Evolutionary conservation across 1,284 basidiomycete species (phyloP), one percentile per base, ranked within the genome.

Genomic region (Rhodotorula sp.): DNA sequence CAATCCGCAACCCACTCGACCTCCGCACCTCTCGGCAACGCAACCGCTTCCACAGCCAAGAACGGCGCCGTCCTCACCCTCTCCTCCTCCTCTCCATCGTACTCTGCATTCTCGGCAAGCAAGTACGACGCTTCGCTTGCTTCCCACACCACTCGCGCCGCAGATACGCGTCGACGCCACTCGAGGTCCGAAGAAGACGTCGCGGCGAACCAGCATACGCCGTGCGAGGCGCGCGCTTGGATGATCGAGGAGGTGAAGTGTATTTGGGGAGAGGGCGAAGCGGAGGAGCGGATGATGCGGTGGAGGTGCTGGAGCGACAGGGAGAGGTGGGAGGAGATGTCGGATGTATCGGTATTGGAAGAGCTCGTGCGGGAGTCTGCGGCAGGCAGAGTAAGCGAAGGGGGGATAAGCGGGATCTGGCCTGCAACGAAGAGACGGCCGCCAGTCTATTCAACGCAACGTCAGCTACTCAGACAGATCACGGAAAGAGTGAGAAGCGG

Each of bases 381-480:
- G 0, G 83, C 81, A 1, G 91, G 90, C 10, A 98, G 82, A 0
- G 84, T 80, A 53, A 98, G 83, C 51, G 83, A 86, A 48, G 87
- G 82, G 0, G 96, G 95, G 32, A 90, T 83, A 36, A 99, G 84
- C 0, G 93, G 92, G 59, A 99, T 98, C 79, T 99, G 96, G 6
- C 96, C 96, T 0, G 96, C 95, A 66, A 99, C 84, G 76, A 90
- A 92, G 15, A 93, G 82, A 5, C 87, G 86, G 63, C 89, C 85
- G 67, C 86, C 87, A 52, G 85, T 86, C 90, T 94, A 76, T 2
- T 34, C 57, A 30, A 59, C 52, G 19, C 15, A 11, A 0, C 36
- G 64, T 20, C 54, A 59, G 39, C 39, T 39, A 39, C 36, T 13
- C 36, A 8, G 36, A 13, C 36, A 58, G 61, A 52, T 48, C 46